Percentiles rank a stretch among this genome's conserved stretches.
phyloP scores from a whole-genome alignment of 1,284 basidiomycete species.

The Leccinum huronense region DNA sequence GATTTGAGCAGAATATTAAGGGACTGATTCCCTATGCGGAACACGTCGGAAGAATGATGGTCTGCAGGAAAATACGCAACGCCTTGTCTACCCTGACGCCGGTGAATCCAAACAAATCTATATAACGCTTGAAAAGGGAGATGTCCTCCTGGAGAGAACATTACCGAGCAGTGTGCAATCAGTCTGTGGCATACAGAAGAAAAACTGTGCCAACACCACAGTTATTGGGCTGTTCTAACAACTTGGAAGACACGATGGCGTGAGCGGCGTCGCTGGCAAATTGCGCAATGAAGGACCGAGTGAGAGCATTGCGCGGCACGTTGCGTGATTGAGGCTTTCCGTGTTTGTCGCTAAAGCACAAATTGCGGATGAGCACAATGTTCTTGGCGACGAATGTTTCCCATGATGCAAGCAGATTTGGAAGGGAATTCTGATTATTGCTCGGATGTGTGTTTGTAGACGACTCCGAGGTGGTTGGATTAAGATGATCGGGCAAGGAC shows the following conservation, averaged over 20 bases:
- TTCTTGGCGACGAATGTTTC: constrained; percentile 85
- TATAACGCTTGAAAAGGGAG: constrained; percentile 25
- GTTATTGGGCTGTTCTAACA: constrained; percentile 63
- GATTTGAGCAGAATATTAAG: constrained; percentile 72
- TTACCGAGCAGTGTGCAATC: constrained; percentile 82
- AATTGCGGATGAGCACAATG: constrained; percentile 74
- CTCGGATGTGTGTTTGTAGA: constrained; percentile 45
- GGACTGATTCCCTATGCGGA: constrained; percentile 43
- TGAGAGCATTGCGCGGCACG: constrained; percentile 52
- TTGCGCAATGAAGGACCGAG: constrained; percentile 70
- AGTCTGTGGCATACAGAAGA: constrained; percentile 84
- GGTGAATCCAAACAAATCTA: constrained; percentile 78
- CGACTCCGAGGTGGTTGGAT: constrained; percentile 45
- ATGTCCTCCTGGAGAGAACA: constrained; percentile 72
- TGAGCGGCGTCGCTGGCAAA: constrained; percentile 74
- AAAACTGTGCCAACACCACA: constrained; percentile 68
- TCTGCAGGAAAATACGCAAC: constrained; percentile 83
- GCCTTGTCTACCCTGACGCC: constrained; percentile 87
- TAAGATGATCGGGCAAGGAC: constrained; percentile 37
- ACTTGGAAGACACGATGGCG: constrained; percentile 52
- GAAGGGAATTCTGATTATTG: constrained; percentile 41
- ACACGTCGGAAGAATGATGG: constrained; percentile 63
- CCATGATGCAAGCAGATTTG: constrained; percentile 49
- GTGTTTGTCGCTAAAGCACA: constrained; percentile 66
- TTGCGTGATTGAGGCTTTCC: constrained; percentile 52